These are phyloP conservation scores for Madurella mycetomatis DNA, from an alignment of 2,329 filamentous ascomycete genomes.

Conservation along the genomic window DNA sequence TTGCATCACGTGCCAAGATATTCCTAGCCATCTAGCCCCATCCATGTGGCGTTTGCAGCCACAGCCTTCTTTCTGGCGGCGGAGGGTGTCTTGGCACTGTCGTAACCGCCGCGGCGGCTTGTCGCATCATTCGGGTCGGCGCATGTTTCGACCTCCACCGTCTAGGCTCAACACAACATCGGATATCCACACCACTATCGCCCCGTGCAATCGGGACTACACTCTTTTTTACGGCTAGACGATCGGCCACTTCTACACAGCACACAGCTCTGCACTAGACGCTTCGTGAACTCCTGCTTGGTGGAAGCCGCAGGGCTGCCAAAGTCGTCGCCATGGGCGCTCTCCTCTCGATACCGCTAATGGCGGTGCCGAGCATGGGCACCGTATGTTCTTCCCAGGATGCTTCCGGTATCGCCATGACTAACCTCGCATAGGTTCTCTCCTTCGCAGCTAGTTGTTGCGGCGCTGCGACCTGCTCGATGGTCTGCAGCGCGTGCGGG, in stretches of 20 bases:
- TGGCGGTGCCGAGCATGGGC: conserved; percentile 80
- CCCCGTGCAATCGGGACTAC: not conserved
- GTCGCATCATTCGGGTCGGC: conserved; percentile 1
- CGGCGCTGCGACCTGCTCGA: conserved; percentile 92
- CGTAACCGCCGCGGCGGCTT: not conserved
- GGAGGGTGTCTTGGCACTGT: not conserved
- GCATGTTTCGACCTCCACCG: not conserved
- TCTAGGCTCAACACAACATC: no score
- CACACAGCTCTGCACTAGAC: not conserved
- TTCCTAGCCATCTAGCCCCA: not conserved
- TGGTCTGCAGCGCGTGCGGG: conserved; percentile 90
- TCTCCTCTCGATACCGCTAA: conserved; percentile 79
- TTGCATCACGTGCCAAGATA: not conserved
- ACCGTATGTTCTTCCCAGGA: conserved; percentile 60
- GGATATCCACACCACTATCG: not conserved
- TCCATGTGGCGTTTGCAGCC: no score
- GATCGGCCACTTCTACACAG: not conserved
- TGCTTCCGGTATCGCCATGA: no score
- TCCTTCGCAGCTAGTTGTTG: conserved; percentile 87
- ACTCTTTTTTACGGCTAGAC: not conserved
- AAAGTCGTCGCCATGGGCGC: conserved; percentile 66
- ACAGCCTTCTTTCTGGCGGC: no score
- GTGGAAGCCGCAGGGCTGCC: not conserved
- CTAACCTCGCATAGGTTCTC: conserved; percentile 51
- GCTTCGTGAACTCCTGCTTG: not conserved